Base-by-base conservation (phyloP, 2,329 filamentous ascomycete genomes). In the Stromatinia cepivora region DNA sequence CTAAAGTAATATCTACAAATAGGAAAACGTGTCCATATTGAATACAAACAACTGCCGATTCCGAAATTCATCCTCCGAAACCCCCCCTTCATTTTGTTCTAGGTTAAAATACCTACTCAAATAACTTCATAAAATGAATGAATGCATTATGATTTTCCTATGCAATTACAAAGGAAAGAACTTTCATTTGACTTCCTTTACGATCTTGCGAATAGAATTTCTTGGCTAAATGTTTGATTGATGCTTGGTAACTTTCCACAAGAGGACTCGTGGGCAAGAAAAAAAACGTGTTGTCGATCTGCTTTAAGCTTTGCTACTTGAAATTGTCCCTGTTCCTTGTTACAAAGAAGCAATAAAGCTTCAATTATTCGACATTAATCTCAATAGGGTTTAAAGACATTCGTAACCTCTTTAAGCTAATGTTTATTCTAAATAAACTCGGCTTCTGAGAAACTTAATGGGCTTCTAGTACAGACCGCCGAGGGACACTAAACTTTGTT, bases 211-310 rank as follows among this genome's bases (percentile, higher is more conserved):
- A 36, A 50, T 63, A 63, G 59, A 50, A 63, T 36, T 36, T 63
- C 63, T 66, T 66, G 52, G 50, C 45, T 46, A 13, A 48, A 34
- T 59, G 54, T 59, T 42, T 67, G 36, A 59, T 25, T 59, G 20
- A 53, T 65, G 34, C 62, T 54, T 54, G 34, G 22, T 53, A 56
- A 56, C 22, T n/a, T 13, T 50, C 46, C 34, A 42, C 39, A 42
- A 25, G 20, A 25, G 42, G 64, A 57, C 31, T 53, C 63, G 50
- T 57, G 63, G 36, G 63, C 50, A 39, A 11, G 9, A 28, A 52
- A 57, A 48, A 42, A 52, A 66, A 48, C 42, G 36, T 34, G n/a
- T 66, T 59, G 53, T 66, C 65, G 65, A 67, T 67, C 65, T 67
- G 54, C 65, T 31, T 52, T 36, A 48, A 67, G 53, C 65, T 57